Evolutionary conservation across 1,284 basidiomycete species (phyloP).

Genomic region (Moesziomyces globuligerus): DNA sequence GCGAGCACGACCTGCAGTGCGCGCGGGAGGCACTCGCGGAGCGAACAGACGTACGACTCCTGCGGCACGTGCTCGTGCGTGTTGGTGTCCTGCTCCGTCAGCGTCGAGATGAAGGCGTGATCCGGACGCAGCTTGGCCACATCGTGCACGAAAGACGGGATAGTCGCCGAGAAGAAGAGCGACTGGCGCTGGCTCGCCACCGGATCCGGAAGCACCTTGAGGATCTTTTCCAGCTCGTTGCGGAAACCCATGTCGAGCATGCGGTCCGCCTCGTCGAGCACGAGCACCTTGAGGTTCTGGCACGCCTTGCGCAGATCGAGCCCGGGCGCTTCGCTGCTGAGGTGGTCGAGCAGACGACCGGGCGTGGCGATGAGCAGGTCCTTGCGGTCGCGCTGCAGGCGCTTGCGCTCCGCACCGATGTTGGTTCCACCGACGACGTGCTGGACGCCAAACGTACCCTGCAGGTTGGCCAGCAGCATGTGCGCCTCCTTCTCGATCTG

Average conservation of each 20-base stretch:
- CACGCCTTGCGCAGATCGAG: slow-evolving; percentile 58
- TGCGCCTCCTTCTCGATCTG: slow-evolving; percentile 67
- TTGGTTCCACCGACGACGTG: slow-evolving; percentile 70
- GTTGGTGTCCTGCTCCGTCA: slow-evolving; percentile 74
- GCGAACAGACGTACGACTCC: slow-evolving; percentile 46
- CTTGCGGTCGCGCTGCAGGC: slow-evolving; percentile 56
- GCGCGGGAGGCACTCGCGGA: slow-evolving; percentile 70
- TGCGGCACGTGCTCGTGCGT: slow-evolving; percentile 77
- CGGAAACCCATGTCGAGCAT: slow-evolving; percentile 68
- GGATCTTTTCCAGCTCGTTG: slow-evolving; percentile 61
- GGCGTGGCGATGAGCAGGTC: slow-evolving; percentile 71
- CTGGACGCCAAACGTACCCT: slow-evolving; percentile 62
- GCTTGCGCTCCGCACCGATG: slow-evolving; percentile 64
- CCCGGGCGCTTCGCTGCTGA: slow-evolving; percentile 68
- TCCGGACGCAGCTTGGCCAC: slow-evolving; percentile 65
- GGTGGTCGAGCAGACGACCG: slow-evolving; percentile 70
- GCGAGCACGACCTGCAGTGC: slow-evolving; percentile 67
- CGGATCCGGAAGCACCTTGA: slow-evolving; percentile 66
- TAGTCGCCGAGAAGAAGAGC: slow-evolving; percentile 71
- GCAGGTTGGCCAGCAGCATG: slow-evolving; percentile 51
- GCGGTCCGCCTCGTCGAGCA: slow-evolving; percentile 71
- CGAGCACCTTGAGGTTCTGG: slow-evolving; percentile 63
- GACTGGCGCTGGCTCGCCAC: slow-evolving; percentile 69
- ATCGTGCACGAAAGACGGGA: slow-evolving; percentile 68
- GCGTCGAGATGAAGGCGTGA: slow-evolving; percentile 75